A percentile compares a stretch with the other conserved stretches of the same genome.
Conservation (phyloP, 306 rosid genomes). For the Cucumis sativus region Cucumber_9930_V3 NC_026660.2:4892001-4892500, state of each 20-base stretch:
- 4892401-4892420: too few species aligned
- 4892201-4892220: neutral
- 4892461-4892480: neutral
- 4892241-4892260: neutral
- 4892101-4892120: constrained; percentile 54
- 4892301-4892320: neutral
- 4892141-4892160: constrained; percentile 65
- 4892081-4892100: constrained; percentile 4
- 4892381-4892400: too few species aligned
- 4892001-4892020: constrained; percentile 71
- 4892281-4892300: neutral
- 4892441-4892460: neutral
- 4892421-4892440: too few species aligned
- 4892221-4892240: neutral
- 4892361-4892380: too few species aligned
- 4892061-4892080: neutral
- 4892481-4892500: neutral
- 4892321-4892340: too few species aligned
- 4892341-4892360: too few species aligned
- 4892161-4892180: constrained; percentile 64
- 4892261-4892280: neutral
- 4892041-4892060: neutral
- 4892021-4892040: constrained; percentile 6
- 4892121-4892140: constrained; percentile 78
- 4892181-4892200: constrained; percentile 5